Evolutionary conservation across 805 yeast species (phyloP).

Genomic region (Saturnispora quitensis): DNA sequence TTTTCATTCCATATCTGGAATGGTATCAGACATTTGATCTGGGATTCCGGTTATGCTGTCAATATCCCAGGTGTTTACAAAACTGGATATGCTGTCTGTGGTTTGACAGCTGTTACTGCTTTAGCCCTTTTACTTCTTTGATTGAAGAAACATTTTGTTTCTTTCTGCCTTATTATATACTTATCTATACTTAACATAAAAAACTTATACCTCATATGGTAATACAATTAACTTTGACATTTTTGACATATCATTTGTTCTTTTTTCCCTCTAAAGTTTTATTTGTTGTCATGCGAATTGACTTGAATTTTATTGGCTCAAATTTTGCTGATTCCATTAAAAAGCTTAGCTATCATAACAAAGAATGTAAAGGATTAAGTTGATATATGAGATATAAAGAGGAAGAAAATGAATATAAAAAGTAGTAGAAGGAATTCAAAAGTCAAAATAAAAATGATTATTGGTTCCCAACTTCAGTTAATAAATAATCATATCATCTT

Average conservation of each 20-base stretch:
- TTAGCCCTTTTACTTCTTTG: slow-evolving; percentile 42
- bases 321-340: neutral
- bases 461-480: neutral
- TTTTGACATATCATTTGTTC: neutral
- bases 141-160: neutral
- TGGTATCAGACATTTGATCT: slow-evolving; percentile 86
- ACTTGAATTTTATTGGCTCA: neutral
- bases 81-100: slow-evolving; percentile 83
- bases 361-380: neutral
- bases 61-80: slow-evolving; percentile 83
- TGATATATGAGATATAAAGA: neutral
- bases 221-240: neutral
- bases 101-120: slow-evolving; percentile 49
- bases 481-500: slow-evolving; percentile 6
- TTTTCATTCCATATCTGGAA: slow-evolving; percentile 80
- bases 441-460: neutral
- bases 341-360: neutral
- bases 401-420: neutral
- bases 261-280: neutral
- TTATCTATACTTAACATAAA: neutral
- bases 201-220: neutral
- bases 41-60: slow-evolving; percentile 85
- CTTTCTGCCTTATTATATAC: neutral
- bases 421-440: too few relatives aligned
- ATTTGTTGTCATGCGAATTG: neutral